phyloP scores from a whole-genome alignment of 1,284 basidiomycete genomes.

The Boletus hoseneyae region DNA sequence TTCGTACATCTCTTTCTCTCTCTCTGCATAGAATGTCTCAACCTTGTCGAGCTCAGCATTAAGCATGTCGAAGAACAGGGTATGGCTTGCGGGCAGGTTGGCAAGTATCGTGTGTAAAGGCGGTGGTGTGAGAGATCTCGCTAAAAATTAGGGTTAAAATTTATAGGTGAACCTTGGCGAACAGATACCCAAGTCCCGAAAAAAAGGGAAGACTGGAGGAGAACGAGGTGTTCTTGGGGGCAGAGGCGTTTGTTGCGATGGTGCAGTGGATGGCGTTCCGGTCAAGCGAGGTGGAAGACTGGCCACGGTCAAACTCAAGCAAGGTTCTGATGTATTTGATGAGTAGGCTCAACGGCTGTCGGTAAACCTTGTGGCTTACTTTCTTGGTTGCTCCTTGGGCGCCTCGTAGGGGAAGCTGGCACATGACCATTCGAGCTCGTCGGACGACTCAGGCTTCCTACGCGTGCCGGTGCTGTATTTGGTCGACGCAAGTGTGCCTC shows the following conservation, averaged over 20 bases:
- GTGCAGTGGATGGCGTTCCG: slow-evolving; percentile 5
- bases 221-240: slow-evolving; percentile 17
- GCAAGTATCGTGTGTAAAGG: slow-evolving; percentile 52
- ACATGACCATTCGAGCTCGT: not conserved
- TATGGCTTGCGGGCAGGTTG: slow-evolving; percentile 56
- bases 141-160: not conserved
- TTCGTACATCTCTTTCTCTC: slow-evolving; percentile 66
- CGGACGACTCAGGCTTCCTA: not conserved
- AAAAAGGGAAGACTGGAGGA: slow-evolving; percentile 21
- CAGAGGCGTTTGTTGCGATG: slow-evolving; percentile 17
- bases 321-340: slow-evolving; percentile 12
- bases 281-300: slow-evolving; percentile 9
- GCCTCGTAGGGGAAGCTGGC: not conserved
- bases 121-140: slow-evolving; percentile 20
- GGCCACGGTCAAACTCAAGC: slow-evolving; percentile 15
- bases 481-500: not conserved
- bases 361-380: slow-evolving; percentile 9
- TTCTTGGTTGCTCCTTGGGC: not conserved
- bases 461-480: not conserved
- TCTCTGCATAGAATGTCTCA: slow-evolving; percentile 75
- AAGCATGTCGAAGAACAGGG: slow-evolving; percentile 71
- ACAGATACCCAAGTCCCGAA: slow-evolving; percentile 15
- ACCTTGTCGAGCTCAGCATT: slow-evolving; percentile 80
- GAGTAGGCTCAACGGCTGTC: not conserved
- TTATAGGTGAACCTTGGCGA: slow-evolving; percentile 27